These are phyloP conservation scores for Kockiozyma suomiensis DNA, from an alignment of 805 yeast species.

Conservation along the genomic window DNA sequence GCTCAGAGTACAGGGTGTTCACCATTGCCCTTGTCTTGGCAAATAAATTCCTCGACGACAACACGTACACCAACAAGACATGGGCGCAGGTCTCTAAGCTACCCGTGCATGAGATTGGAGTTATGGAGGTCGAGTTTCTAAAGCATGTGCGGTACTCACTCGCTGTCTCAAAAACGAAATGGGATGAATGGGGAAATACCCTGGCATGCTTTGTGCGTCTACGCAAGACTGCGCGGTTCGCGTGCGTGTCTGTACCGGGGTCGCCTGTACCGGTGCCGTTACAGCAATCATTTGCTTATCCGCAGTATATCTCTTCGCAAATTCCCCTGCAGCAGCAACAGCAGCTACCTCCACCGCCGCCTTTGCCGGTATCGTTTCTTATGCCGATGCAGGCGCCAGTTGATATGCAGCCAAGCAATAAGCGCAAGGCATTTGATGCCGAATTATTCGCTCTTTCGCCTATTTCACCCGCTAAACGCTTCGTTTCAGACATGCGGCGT, in stretches of 20 bases:
- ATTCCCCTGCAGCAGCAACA: not conserved
- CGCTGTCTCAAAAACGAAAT: conserved; percentile 14
- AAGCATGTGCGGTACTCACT: conserved; percentile 19
- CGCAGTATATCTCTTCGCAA: not conserved
- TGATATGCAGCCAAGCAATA: not conserved
- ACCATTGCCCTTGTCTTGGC: conserved; percentile 77
- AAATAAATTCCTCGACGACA: conserved; percentile 94
- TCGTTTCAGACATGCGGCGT: not conserved
- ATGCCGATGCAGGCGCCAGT: not conserved
- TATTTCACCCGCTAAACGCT: conserved; percentile 4
- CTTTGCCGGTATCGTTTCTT: not conserved
- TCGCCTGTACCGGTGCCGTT: conserved; percentile 20
- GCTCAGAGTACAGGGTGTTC: conserved; percentile 46
- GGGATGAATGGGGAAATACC: conserved; percentile 24
- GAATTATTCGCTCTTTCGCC: not conserved
- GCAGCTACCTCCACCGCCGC: not conserved
- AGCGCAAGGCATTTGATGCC: conserved; percentile 10
- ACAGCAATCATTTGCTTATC: not conserved
- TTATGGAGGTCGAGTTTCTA: conserved; percentile 32
- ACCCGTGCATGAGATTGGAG: conserved; percentile 52
- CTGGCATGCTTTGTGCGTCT: conserved; percentile 22
- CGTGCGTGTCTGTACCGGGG: conserved; percentile 24
- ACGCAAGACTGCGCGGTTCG: conserved; percentile 13
- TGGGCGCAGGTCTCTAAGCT: conserved; percentile 97
- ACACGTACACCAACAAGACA: conserved; percentile 90